phyloP scores from a whole-genome alignment of 1,284 basidiomycete genomes.

The Apiotrichum porosum region DNA sequence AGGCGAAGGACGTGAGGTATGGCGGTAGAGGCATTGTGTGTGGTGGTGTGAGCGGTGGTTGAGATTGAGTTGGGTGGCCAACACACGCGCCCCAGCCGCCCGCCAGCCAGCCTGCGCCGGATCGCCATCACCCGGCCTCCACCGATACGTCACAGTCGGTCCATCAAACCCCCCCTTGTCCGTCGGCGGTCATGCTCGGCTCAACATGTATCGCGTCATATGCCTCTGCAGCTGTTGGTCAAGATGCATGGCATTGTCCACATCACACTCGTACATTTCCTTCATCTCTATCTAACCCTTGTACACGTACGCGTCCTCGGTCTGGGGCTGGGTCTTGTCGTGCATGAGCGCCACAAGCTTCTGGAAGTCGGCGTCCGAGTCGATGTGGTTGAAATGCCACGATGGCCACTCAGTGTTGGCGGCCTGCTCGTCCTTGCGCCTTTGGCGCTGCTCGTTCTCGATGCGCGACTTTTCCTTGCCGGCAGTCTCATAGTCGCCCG shows the following conservation, averaged over 20 bases:
- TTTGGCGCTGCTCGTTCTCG: conserved; percentile 92
- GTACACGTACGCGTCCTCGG: conserved; percentile 47
- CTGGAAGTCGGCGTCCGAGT: conserved; percentile 66
- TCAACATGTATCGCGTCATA: no score
- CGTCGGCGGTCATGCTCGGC: no score
- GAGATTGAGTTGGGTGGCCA: neutral
- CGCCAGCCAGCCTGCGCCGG: no score
- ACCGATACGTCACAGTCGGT: no score
- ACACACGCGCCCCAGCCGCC: neutral
- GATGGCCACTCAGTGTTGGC: conserved; percentile 68
- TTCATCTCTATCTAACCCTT: conserved; percentile 17
- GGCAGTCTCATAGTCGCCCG: conserved; percentile 87
- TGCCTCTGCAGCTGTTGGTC: no score
- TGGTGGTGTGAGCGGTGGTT: neutral
- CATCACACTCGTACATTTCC: neutral
- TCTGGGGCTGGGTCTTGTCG: conserved; percentile 45
- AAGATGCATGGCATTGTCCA: neutral
- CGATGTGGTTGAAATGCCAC: conserved; percentile 67
- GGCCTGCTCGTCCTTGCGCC: conserved; percentile 74
- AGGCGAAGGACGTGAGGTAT: conserved; percentile 40
- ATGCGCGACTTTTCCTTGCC: conserved; percentile 84
- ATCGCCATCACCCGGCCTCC: no score
- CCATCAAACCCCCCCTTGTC: neutral
- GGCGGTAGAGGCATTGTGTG: conserved; percentile 29
- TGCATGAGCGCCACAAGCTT: conserved; percentile 40